These are phyloP conservation scores for Rhododendron simsii DNA, from an alignment of 148 eudicot genomes.

Conservation along the genomic window DNA sequence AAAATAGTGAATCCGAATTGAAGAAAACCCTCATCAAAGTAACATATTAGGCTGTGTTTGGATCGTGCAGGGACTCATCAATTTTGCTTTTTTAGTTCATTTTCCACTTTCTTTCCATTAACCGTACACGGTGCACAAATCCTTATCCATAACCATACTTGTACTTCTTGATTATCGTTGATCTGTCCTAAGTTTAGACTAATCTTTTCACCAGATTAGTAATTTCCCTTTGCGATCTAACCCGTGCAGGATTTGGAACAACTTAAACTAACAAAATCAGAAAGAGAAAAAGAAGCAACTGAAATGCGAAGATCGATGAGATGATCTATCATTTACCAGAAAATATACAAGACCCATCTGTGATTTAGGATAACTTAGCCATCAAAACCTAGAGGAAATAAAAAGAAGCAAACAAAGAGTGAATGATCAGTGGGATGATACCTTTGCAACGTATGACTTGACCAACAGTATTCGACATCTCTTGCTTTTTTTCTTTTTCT, in stretches of 20 bases:
- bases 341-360: not conserved
- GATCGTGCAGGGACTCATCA: not conserved
- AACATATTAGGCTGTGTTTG: not conserved
- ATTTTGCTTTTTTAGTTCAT: not conserved
- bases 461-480: slow-evolving; percentile 22
- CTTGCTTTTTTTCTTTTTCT: not conserved
- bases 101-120: not conserved
- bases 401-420: not conserved
- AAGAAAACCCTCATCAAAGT: not conserved
- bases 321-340: not conserved
- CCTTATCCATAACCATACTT: not conserved
- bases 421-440: not conserved
- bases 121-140: not conserved
- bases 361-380: not conserved
- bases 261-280: not conserved
- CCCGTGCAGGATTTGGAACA: too few relatives aligned
- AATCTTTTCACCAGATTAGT: not conserved
- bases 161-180: not conserved
- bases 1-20: not conserved
- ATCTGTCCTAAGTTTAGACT: not conserved
- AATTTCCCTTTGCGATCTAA: too few relatives aligned
- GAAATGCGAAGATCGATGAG: not conserved
- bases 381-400: not conserved
- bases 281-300: not conserved
- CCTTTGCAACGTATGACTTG: slow-evolving; percentile 24